Evolutionary conservation across 768 basidiomycete species (phyloP), one percentile per base, ranked within the genome.

Genomic region (Zangia roseola): DNA sequence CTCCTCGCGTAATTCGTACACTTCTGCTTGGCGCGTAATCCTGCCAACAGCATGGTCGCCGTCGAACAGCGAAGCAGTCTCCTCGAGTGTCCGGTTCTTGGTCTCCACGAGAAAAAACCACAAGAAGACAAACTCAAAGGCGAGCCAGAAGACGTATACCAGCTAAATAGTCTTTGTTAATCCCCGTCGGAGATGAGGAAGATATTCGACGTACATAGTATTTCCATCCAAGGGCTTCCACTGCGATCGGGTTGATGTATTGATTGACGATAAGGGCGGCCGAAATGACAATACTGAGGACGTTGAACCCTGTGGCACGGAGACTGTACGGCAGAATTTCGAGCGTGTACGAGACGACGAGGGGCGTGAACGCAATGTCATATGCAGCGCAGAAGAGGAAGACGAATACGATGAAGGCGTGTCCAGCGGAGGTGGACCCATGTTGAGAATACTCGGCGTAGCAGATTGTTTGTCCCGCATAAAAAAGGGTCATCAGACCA

Each of bases 231-330:
- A 91, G 71, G 31, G 62, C 49, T 6, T 75, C 74, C 36, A 91
- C 73, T 28, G 87, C 88, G 64, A 90, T 79, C 30, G 89, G 91
- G 73, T 92, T 92, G 65, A 85, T 82, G 61, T 91, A 90, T 69
- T 91, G 90, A 65, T 91, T 92, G 71, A 94, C 90, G 67, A 94
- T 88, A 57, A 93, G 82, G 6, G 90, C 79, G 47, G 86, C 56
- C 12, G 88, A 89, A 64, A 90, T 80, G 50, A 79, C 71, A 64
- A 93, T 86, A 70, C 82, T 87, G 76, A 92, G 89, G 47, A 92
- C 60, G 55, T 78, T 86, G 74, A 90, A 84, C 45, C 91, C 89
- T 75, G 91, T 93, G 56, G 90, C 90, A 66, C 91, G 90, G 48
- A 94, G 74, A 25, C 73, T 70, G 73, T 78, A 92, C 6, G 91